Evolutionary conservation across 441 rosid species (phyloP).

Genomic region (Raphanus hybrid): DNA sequence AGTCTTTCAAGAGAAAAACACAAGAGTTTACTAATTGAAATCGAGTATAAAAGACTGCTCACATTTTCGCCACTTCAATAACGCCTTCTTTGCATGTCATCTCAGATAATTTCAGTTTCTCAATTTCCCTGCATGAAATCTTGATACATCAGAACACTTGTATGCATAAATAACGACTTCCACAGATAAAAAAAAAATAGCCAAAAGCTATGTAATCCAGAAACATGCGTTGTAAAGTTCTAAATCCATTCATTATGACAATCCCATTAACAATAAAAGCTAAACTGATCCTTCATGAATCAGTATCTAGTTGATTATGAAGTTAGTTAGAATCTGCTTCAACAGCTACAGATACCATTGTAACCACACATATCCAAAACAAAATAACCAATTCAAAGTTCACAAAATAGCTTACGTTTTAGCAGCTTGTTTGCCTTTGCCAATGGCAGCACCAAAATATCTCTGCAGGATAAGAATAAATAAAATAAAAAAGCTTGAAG

Average conservation of each 20-base stretch:
- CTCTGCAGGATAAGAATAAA: slow-evolving; percentile 51
- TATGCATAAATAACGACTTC: not conserved
- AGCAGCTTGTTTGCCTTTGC: slow-evolving; percentile 97
- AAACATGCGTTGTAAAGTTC: not conserved
- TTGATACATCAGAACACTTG: slow-evolving; percentile 26
- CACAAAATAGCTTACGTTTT: slow-evolving; percentile 75
- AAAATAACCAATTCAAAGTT: too few relatives aligned
- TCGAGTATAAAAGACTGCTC: slow-evolving; percentile 5
- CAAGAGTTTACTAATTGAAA: too few relatives aligned
- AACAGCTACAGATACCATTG: too few relatives aligned
- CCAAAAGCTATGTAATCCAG: not conserved
- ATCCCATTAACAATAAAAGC: too few relatives aligned
- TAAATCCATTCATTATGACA: too few relatives aligned
- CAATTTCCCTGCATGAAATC: slow-evolving; percentile 75
- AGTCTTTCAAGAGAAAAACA: too few relatives aligned
- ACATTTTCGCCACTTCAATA: slow-evolving; percentile 97
- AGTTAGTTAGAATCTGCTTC: too few relatives aligned
- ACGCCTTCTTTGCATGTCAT: slow-evolving; percentile 98
- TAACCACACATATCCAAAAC: too few relatives aligned
- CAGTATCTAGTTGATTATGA: too few relatives aligned
- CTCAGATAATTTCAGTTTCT: slow-evolving; percentile 88
- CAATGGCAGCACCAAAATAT: slow-evolving; percentile 95
- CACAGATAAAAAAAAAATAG: not conserved
- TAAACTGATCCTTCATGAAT: too few relatives aligned
- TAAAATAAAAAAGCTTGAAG: slow-evolving; percentile 6